Evolutionary conservation across 179 eudicot genomes (phyloP).

Genomic region (Beta macrorhiza): DNA sequence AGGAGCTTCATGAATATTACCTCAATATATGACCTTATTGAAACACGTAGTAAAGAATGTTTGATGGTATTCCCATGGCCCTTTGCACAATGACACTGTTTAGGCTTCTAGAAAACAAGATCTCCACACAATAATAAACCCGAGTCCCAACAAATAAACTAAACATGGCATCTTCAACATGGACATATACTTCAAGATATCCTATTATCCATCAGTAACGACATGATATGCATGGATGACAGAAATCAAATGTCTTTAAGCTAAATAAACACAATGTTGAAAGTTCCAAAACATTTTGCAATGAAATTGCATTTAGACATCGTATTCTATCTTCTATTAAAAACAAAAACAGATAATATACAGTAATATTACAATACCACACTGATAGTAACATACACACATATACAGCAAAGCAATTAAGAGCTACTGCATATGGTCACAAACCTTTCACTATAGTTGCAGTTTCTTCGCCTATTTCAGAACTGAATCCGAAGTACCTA

Average conservation of each 20-base stretch:
- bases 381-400: background rate
- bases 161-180: background rate
- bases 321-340: background rate
- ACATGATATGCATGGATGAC: background rate
- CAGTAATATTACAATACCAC: too few species aligned
- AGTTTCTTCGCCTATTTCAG: background rate
- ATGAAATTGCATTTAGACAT: background rate
- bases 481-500: conserved; percentile 24
- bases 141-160: background rate
- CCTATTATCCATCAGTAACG: background rate
- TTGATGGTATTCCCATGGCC: too few species aligned
- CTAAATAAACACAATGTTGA: background rate
- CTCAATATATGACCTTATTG: too few species aligned
- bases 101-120: background rate
- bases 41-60: too few species aligned
- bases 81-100: too few species aligned
- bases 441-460: conserved; percentile 16
- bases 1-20: too few species aligned
- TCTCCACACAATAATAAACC: background rate
- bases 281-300: background rate
- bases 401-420: too few species aligned
- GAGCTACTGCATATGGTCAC: background rate
- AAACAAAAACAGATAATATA: background rate
- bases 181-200: background rate
- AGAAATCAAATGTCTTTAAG: background rate